A percentile compares a stretch with the other conserved stretches of the same genome.
Conservation (phyloP, 2,329 filamentous ascomycete genomes). For the Claviceps sorghi region DNA sequence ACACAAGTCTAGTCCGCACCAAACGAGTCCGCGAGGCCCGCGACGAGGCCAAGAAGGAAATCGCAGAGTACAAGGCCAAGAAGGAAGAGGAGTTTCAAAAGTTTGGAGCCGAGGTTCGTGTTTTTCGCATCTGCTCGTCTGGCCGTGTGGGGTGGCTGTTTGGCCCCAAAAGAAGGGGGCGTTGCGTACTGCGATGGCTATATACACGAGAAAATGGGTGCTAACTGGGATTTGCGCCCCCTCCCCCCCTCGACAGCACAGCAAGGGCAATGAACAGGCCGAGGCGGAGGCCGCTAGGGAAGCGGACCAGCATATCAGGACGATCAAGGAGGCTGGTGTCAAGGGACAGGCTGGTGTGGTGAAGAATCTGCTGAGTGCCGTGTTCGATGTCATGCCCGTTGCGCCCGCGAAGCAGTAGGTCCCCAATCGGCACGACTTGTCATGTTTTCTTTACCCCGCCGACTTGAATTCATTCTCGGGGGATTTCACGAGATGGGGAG, state of each 20-base stretch:
- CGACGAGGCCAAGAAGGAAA: conserved; percentile 93
- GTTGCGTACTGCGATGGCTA: no score
- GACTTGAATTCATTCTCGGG: not conserved
- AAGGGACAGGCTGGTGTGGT: conserved; percentile 70
- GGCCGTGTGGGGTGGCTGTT: not conserved
- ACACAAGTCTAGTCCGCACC: conserved; percentile 47
- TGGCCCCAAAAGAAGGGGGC: no score
- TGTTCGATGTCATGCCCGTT: conserved; percentile 68
- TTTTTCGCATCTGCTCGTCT: not conserved
- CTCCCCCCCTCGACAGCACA: conserved; percentile 47
- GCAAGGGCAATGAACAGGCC: conserved; percentile 70
- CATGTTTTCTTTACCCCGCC: not conserved
- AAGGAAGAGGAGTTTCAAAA: conserved; percentile 94
- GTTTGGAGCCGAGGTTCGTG: conserved; percentile 59
- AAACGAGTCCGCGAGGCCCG: conserved; percentile 95
- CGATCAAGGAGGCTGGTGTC: conserved; percentile 68
- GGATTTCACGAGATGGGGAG: not conserved
- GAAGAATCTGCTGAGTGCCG: conserved; percentile 68
- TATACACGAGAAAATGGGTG: no score
- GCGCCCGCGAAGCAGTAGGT: conserved; percentile 21
- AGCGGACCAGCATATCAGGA: conserved; percentile 64
- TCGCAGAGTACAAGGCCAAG: conserved; percentile 74
- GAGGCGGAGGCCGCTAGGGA: conserved; percentile 67
- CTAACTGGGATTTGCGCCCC: not conserved
- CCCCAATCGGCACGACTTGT: not conserved